These are phyloP conservation scores for Cryphonectria nitschkei DNA, from an alignment of 2,329 filamentous ascomycete species.

Conservation along the genomic window DNA sequence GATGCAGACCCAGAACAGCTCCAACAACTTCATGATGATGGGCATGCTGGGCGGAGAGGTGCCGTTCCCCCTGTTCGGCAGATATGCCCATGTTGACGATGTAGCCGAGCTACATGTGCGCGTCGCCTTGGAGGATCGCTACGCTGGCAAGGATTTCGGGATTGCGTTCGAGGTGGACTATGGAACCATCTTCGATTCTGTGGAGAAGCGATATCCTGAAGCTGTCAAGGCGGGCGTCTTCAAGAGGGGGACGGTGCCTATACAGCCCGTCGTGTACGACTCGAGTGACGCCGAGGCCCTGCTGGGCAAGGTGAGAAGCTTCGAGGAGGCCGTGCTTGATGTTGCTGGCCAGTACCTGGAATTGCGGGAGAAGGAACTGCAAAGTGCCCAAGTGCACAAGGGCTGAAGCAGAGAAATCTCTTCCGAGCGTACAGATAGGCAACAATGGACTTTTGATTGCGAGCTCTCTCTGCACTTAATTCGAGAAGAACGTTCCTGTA, in stretches of 20 bases:
- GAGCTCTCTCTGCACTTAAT: too few species aligned
- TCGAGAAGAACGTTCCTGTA: too few species aligned
- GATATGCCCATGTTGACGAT: slow-evolving; percentile 33
- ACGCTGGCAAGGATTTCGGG: slow-evolving; percentile 30
- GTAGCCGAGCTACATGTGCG: slow-evolving; percentile 33
- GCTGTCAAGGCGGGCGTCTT: slow-evolving; percentile 35
- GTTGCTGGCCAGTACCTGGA: slow-evolving; percentile 12
- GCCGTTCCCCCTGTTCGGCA: slow-evolving; percentile 27
- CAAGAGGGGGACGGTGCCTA: slow-evolving; percentile 30
- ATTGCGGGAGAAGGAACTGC: background rate
- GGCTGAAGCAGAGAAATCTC: background rate
- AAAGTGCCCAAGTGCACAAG: background rate
- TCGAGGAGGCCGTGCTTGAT: background rate
- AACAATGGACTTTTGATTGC: too few species aligned
- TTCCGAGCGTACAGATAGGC: too few species aligned
- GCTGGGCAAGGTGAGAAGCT: slow-evolving; percentile 4
- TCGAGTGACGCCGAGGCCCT: slow-evolving; percentile 20
- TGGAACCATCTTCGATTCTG: slow-evolving; percentile 29
- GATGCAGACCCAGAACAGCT: slow-evolving; percentile 36
- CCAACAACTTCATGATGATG: slow-evolving; percentile 35
- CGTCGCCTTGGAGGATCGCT: slow-evolving; percentile 30
- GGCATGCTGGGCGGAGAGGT: slow-evolving; percentile 31
- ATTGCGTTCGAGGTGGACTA: slow-evolving; percentile 33
- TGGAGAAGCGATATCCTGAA: slow-evolving; percentile 33
- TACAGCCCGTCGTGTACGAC: slow-evolving; percentile 21